Evolutionary conservation across 768 basidiomycete species (phyloP), one percentile per base, ranked within the genome.

Genomic region (Tubosaeta sp.): DNA sequence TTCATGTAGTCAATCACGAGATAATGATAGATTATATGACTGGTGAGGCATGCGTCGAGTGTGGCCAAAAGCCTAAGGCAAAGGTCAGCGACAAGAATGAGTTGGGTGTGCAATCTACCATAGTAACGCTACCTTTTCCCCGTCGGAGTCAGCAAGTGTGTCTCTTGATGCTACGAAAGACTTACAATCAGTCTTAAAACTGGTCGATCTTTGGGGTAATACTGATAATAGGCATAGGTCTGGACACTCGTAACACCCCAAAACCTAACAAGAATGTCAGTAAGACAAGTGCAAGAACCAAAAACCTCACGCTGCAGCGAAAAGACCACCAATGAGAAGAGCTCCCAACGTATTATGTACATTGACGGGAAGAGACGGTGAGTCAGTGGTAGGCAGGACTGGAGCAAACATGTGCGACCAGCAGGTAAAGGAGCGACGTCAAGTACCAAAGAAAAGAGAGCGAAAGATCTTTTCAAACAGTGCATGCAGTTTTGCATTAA

Each of bases 211-310:
- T 62, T 62, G 1, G 64, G 63, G 24, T 62, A 68, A 36, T 68
- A 58, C 44, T 67, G 67, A 53, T 77, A 82, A 62, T 79, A 83
- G 14, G 74, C 69, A 53, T 71, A 80, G 2, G 76, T 76, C 58
- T 83, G 82, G 13, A 76, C 68, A 52, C 75, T 80, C 9, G 79
- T 80, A 8, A 82, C 64, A 2, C 82, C 82, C 73, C 76, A 83
- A n/a, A 83, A 64, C n/a, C 81, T 83, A 13, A 44, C 2, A 27
- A 11, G 39, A 51, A 30, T 0, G 9, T 24, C 11, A 30, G 32
- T 27, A 19, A 57, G 30, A 44, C 14, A 25, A 4, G 22, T 16
- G 27, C 24, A 48, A 3, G 3, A 25, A 39, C 19, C 1, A 38
- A 48, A 45, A 21, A 49, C 65, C 78, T 50, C 58, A 83, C 82